A percentile compares a stretch with the other conserved stretches of the same genome.
Conservation (phyloP, 179 eudicot species). For the Spergularia azorica region DNA sequence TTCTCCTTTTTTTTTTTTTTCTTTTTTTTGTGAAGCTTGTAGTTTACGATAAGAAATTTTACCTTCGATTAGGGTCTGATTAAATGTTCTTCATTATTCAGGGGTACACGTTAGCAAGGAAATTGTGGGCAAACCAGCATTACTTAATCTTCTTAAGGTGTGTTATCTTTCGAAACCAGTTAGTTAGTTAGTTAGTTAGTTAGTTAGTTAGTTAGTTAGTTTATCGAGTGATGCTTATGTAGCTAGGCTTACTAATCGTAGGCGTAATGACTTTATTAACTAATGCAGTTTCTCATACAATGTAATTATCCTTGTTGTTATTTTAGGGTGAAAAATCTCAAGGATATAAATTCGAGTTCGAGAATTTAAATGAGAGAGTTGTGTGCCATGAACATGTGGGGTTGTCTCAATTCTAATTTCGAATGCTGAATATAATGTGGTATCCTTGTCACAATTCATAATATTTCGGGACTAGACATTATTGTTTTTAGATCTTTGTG, state of each 20-base stretch:
- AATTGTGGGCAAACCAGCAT: conserved; percentile 50
- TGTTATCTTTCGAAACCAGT: too few relatives aligned
- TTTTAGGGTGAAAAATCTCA: conserved; percentile 48
- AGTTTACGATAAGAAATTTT: not conserved
- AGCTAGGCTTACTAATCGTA: too few relatives aligned
- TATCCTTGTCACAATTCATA: too few relatives aligned
- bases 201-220: too few relatives aligned
- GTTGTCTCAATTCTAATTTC: conserved; percentile 35
- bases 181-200: too few relatives aligned
- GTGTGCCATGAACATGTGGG: conserved; percentile 79
- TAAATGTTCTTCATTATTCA: conserved; percentile 32
- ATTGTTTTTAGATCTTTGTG: too few relatives aligned
- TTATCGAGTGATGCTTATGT: too few relatives aligned
- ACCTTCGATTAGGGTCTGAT: not conserved
- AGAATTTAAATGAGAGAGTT: conserved; percentile 67
- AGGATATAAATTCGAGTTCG: conserved; percentile 81
- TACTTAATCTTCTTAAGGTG: too few relatives aligned
- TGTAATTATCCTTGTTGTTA: conserved; percentile 19
- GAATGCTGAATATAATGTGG: too few relatives aligned
- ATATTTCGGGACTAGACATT: too few relatives aligned
- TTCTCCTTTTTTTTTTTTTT: not conserved
- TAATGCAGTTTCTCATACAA: not conserved
- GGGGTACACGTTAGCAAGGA: conserved; percentile 69
- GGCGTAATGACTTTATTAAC: too few relatives aligned
- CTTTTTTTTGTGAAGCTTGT: not conserved